Conservation (phyloP, 2,329 filamentous ascomycete species). For the Colletotrichum sublineola region DNA sequence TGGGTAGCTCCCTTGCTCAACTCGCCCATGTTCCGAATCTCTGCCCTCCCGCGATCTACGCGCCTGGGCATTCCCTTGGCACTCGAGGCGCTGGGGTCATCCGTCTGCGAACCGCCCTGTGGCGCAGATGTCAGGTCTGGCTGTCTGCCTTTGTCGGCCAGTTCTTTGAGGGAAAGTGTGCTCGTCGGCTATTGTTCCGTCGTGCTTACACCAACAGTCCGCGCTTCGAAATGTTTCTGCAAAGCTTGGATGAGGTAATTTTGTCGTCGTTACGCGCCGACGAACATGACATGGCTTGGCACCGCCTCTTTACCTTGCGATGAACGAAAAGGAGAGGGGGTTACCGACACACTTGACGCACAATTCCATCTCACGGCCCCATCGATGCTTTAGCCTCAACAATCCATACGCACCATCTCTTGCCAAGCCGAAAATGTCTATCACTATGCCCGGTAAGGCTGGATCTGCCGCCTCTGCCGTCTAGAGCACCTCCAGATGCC, state of each 20-base stretch:
- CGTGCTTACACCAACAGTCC: neutral
- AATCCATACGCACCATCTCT: neutral
- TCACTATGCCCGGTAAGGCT: conserved; percentile 26
- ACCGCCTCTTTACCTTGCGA: neutral
- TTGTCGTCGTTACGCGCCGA: neutral
- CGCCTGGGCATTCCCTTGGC: conserved; percentile 41
- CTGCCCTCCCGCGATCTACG: conserved; percentile 33
- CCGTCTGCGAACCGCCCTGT: neutral
- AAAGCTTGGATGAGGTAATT: neutral
- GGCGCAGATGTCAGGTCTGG: neutral
- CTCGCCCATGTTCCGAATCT: conserved; percentile 2
- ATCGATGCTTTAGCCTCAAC: neutral
- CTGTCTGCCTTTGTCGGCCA: neutral
- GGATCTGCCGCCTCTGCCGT: neutral
- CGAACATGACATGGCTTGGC: conserved; percentile 2
- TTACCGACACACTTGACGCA: neutral
- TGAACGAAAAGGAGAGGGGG: neutral
- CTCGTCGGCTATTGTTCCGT: neutral
- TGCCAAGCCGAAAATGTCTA: conserved; percentile 16
- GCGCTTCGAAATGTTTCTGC: neutral
- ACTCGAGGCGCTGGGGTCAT: conserved; percentile 17
- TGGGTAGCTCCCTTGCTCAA: conserved; percentile 25
- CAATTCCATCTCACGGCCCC: neutral
- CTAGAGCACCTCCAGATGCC: neutral
- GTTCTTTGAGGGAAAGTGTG: conserved; percentile 3